These are phyloP conservation scores for Astragalus glycyphyllos DNA, from an alignment of 306 rosid genomes.

Conservation along the genomic window DNA sequence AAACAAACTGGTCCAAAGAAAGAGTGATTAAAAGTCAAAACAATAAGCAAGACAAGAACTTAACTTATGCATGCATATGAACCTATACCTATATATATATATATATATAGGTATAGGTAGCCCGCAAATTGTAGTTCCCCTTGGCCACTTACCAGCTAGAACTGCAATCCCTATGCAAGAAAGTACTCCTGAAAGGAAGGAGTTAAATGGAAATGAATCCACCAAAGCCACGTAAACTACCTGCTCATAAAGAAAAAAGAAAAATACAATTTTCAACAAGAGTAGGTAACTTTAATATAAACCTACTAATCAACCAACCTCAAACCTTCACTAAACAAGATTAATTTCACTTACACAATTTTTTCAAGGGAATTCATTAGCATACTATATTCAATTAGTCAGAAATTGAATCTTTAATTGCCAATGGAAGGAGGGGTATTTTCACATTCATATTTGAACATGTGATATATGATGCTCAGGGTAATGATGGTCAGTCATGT, in stretches of 20 bases:
- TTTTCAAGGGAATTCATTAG: no score
- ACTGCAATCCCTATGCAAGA: slow-evolving; percentile 90
- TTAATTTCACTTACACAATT: neutral
- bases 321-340: neutral
- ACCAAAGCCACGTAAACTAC: slow-evolving; percentile 79
- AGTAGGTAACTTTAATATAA: neutral
- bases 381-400: slow-evolving; percentile 24
- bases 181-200: slow-evolving; percentile 88
- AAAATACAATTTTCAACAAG: neutral
- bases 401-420: slow-evolving; percentile 10
- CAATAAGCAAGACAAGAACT: slow-evolving; percentile 37
- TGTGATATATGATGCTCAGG: slow-evolving; percentile 1
- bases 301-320: neutral
- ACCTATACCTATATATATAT: neutral
- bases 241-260: slow-evolving; percentile 52
- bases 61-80: neutral
- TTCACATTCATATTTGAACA: slow-evolving; percentile 1
- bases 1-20: slow-evolving; percentile 70
- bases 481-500: slow-evolving; percentile 18
- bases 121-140: neutral
- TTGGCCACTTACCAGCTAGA: slow-evolving; percentile 75
- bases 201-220: slow-evolving; percentile 90
- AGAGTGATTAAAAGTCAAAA: slow-evolving; percentile 8
- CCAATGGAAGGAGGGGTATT: slow-evolving; percentile 7
- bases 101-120: neutral